phyloP scores from a whole-genome alignment of 1,284 basidiomycete genomes.

The Coniferiporia weirii region DNA sequence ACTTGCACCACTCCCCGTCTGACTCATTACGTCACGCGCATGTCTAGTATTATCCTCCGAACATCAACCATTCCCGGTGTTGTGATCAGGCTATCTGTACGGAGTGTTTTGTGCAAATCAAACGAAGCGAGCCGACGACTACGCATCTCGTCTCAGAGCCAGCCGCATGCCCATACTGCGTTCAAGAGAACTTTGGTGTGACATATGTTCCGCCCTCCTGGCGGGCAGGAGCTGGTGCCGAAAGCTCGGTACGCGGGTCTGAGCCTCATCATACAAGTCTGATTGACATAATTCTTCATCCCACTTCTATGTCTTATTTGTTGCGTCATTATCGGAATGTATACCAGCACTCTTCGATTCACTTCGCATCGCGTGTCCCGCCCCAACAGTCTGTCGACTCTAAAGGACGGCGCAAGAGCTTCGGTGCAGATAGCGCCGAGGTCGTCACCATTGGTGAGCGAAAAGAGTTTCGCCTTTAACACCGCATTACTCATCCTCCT shows the following conservation, averaged over 20 bases:
- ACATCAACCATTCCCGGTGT: conserved; percentile 95
- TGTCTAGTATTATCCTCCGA: conserved; percentile 82
- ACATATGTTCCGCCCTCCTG: conserved; percentile 83
- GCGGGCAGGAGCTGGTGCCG: conserved; percentile 68
- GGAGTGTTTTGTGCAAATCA: conserved; percentile 99
- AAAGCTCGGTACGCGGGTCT: conserved; percentile 45
- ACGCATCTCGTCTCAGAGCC: conserved; percentile 93
- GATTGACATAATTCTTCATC: not conserved
- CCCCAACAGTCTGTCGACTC: conserved; percentile 29
- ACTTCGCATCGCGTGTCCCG: conserved; percentile 40
- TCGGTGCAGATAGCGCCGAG: conserved; percentile 70
- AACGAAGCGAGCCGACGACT: conserved; percentile 88
- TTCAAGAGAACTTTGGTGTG: conserved; percentile 94
- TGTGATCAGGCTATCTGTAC: conserved; percentile 99
- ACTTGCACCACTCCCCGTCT: conserved; percentile 14
- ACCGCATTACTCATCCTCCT: conserved; percentile 4
- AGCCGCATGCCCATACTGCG: conserved; percentile 94
- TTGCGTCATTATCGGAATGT: too few species aligned
- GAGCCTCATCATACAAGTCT: not conserved
- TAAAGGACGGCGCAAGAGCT: conserved; percentile 65
- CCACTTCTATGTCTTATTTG: not conserved
- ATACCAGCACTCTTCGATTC: conserved; percentile 15
- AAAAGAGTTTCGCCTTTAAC: not conserved
- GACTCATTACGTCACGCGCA: conserved; percentile 13
- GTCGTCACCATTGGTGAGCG: conserved; percentile 86